Conservation (phyloP, 805 yeast genomes). For the Monosporozyma unispora region DNA sequence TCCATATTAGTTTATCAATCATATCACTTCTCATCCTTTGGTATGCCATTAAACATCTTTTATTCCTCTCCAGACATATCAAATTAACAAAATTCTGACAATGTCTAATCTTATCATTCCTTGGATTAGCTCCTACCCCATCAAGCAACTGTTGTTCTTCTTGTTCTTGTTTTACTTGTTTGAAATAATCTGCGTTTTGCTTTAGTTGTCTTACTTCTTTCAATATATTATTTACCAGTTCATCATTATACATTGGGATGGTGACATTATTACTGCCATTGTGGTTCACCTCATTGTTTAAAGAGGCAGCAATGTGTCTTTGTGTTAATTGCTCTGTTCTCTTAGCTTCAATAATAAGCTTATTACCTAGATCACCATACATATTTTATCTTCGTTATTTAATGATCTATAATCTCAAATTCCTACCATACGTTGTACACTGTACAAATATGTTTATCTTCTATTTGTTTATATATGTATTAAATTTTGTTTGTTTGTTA, state of each 20-base stretch:
- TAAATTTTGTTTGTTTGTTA: not conserved
- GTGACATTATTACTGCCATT: slow-evolving; percentile 5
- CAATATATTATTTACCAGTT: slow-evolving; percentile 56
- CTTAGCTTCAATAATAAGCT: slow-evolving; percentile 78
- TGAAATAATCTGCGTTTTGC: slow-evolving; percentile 44
- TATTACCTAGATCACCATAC: slow-evolving; percentile 86
- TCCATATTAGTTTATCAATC: slow-evolving; percentile 65
- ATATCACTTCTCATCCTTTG: slow-evolving; percentile 61
- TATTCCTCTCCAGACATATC: slow-evolving; percentile 76
- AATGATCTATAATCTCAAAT: not conserved
- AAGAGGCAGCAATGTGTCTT: not conserved
- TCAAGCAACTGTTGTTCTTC: not conserved
- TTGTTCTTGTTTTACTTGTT: slow-evolving; percentile 19
- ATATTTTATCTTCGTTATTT: slow-evolving; percentile 29
- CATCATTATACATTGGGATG: slow-evolving; percentile 61
- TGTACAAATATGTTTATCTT: not conserved
- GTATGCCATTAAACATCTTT: slow-evolving; percentile 81
- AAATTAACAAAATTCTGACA: slow-evolving; percentile 52
- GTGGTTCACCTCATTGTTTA: slow-evolving; percentile 7
- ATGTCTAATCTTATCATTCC: slow-evolving; percentile 40
- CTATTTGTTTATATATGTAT: not conserved
- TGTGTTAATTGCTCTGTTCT: slow-evolving; percentile 55
- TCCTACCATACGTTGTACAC: not conserved
- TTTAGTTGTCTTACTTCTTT: slow-evolving; percentile 64
- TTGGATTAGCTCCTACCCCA: slow-evolving; percentile 7